Conservation (phyloP, 306 rosid species). For the Dalbergia cultrata region DNA sequence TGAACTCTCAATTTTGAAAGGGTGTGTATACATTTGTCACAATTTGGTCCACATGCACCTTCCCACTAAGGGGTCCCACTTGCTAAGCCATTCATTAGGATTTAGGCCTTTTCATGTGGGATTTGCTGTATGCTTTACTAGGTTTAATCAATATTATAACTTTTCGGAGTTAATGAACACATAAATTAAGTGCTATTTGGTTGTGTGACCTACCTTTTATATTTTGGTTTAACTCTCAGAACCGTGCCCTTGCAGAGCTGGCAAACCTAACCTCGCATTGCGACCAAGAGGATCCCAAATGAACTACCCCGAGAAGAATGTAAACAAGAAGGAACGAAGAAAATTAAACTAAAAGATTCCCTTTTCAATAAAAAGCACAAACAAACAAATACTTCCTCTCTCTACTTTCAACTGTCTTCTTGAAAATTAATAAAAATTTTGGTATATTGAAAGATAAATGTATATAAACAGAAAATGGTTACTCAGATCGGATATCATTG, state of each 20-base stretch:
- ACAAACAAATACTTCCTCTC: neutral
- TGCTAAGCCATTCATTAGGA: constrained; percentile 34
- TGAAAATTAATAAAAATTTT: too few relatives aligned
- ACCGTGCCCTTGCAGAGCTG: constrained; percentile 43
- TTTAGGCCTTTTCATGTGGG: constrained; percentile 30
- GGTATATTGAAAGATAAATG: too few relatives aligned
- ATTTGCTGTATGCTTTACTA: constrained; percentile 36
- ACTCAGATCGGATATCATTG: constrained; percentile 53
- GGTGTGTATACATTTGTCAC: constrained; percentile 31
- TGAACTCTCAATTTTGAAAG: constrained; percentile 40
- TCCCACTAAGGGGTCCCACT: constrained; percentile 47
- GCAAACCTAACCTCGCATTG: constrained; percentile 45
- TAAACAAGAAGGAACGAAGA: constrained; percentile 41
- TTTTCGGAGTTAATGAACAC: constrained; percentile 29
- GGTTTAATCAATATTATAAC: constrained; percentile 28
- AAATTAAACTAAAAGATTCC: constrained; percentile 41
- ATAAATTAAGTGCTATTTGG: constrained; percentile 21
- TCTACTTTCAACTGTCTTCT: too few relatives aligned
- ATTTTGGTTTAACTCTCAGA: constrained; percentile 24
- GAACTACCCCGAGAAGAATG: constrained; percentile 36
- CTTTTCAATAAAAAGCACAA: constrained; percentile 14
- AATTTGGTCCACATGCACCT: constrained; percentile 50
- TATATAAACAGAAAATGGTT: neutral
- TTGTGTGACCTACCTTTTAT: constrained; percentile 32
- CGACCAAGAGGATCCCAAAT: constrained; percentile 31